A percentile compares a stretch with the other conserved stretches of the same genome.
phyloP scores from a whole-genome alignment of 169 alveolate species.

The Plasmodium fragile region DNA sequence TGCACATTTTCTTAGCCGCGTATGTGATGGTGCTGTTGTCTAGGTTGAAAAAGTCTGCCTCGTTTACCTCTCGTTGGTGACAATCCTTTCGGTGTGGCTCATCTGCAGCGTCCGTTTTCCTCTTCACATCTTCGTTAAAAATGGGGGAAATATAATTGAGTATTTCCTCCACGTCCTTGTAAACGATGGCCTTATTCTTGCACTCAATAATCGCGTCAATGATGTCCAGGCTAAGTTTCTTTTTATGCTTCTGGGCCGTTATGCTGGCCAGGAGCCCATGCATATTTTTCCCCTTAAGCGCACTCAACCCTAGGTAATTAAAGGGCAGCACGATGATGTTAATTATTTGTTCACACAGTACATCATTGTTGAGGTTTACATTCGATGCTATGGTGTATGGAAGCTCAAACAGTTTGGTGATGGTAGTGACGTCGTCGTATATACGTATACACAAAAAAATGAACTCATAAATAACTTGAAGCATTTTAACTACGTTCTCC shows the following conservation, averaged over 20 bases:
- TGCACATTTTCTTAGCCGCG: conserved; percentile 49
- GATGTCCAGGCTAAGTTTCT: conserved; percentile 50
- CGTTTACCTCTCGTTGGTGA: neutral
- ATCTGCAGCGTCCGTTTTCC: neutral
- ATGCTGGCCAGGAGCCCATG: conserved; percentile 23
- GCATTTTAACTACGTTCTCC: conserved; percentile 43
- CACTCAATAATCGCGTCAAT: conserved; percentile 67
- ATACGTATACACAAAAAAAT: conserved; percentile 60
- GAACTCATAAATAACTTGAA: conserved; percentile 64
- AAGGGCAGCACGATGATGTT: conserved; percentile 59
- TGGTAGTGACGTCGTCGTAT: conserved; percentile 32
- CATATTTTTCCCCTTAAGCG: conserved; percentile 44
- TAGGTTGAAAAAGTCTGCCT: conserved; percentile 30
- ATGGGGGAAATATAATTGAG: conserved; percentile 40
- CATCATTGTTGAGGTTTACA: conserved; percentile 22
- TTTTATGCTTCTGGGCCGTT: conserved; percentile 32
- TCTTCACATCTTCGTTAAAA: conserved; percentile 29
- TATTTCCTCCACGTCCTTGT: conserved; percentile 43
- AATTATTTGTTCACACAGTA: conserved; percentile 36
- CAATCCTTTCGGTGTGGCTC: neutral
- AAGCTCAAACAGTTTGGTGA: conserved; percentile 26
- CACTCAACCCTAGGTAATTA: conserved; percentile 43
- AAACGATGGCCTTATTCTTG: conserved; percentile 23
- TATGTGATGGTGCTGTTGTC: conserved; percentile 20
- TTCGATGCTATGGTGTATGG: conserved; percentile 51